Evolutionary conservation across 164 flowering plant species (phyloP), one percentile per base, ranked within the genome.

Genomic region (Liriodendron chinense): DNA sequence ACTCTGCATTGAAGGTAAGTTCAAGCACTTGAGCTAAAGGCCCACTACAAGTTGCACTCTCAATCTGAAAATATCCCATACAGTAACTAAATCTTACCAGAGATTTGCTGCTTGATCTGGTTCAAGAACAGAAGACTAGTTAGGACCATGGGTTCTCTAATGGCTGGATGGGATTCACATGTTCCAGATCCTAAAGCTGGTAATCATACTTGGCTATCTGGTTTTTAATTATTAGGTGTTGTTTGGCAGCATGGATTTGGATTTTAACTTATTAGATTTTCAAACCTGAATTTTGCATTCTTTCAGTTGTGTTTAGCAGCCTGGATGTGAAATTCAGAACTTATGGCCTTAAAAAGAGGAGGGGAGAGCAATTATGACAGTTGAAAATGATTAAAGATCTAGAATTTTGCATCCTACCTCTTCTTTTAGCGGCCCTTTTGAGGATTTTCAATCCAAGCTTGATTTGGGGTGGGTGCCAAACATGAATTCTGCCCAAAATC

Each of bases 111-210:
- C 25, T 43, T 61, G n/a, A n/a, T n/a, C 14, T 14, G 65, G 57
- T 72, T 66, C 70, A 50, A 5, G 57, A 66, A 20, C 22, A 26
- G 21, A 61, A 72, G 49, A 59, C 9, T 28, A 59, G 47, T 24
- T 14, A 6, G 22, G 25, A 5, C 16, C 61, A 92, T 90, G 96
- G 96, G 96, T 80, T 92, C 97, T 80, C 80, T 92, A 75, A 85
- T 92, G 90, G 86, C 89, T 47, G 97, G 96, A 70, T 93, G 97
- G 97, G 87, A 87, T 71, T 84, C 94, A 10, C 87, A 73, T 18
- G 79, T 79, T n/a, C 43, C 66, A 16, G 89, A 89, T 84, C 84
- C 89, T 25, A 86, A 88, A 77, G 22, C 70, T 72, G 88, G 97
- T 88, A 84, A n/a, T 72, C 24, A 47, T 50, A 16, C 65, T 23